Evolutionary conservation across 441 rosid species (phyloP).

Genomic region (Codiaeum variegatum): DNA sequence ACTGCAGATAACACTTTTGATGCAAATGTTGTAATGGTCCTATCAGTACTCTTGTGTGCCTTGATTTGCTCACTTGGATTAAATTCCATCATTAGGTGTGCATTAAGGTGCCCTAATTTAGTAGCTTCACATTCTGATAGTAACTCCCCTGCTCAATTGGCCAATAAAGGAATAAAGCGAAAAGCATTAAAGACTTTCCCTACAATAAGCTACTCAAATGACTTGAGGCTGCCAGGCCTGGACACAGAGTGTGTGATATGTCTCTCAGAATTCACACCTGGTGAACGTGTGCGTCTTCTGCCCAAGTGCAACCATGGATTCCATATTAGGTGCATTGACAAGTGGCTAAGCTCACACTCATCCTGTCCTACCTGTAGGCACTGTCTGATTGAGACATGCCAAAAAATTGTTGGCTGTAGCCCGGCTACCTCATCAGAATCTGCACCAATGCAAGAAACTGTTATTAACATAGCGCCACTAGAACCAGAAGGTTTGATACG

Average conservation of each 20-base stretch:
- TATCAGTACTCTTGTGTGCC: conserved; percentile 71
- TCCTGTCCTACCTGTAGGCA: conserved; percentile 83
- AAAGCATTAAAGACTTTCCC: conserved; percentile 73
- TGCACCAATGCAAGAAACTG: conserved; percentile 35
- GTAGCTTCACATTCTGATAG: conserved; percentile 29
- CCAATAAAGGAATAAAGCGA: conserved; percentile 56
- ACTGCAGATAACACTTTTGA: conserved; percentile 43
- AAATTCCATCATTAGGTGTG: conserved; percentile 62
- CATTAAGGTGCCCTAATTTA: conserved; percentile 55
- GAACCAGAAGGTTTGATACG: conserved; percentile 54
- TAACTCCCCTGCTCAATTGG: conserved; percentile 31
- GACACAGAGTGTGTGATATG: conserved; percentile 71
- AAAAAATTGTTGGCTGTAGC: conserved; percentile 55
- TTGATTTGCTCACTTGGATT: conserved; percentile 67
- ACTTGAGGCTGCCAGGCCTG: conserved; percentile 50
- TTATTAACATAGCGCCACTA: conserved; percentile 43
- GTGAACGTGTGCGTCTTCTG: conserved; percentile 61
- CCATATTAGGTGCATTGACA: conserved; percentile 71
- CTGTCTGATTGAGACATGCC: conserved; percentile 67
- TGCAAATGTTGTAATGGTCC: conserved; percentile 69
- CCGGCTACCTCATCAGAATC: conserved; percentile 41
- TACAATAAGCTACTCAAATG: conserved; percentile 48
- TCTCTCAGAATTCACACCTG: conserved; percentile 46
- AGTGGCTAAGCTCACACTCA: conserved; percentile 75
- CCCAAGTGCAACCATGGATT: conserved; percentile 83